Evolutionary conservation across 2,329 filamentous ascomycete species (phyloP).

Genomic region (Clonostachys byssicola): DNA sequence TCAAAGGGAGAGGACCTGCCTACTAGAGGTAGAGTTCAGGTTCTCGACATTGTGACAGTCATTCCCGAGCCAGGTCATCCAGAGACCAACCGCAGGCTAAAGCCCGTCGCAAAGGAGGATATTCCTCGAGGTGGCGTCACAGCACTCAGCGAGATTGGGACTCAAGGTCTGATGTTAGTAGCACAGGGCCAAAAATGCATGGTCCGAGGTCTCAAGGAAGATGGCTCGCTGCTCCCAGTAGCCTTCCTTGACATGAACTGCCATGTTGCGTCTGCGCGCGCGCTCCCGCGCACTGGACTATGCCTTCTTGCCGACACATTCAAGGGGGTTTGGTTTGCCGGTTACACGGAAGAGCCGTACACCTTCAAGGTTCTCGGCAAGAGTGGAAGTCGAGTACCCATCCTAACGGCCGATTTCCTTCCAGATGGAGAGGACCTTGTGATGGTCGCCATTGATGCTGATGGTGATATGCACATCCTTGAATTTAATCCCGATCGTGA

Average conservation of each 20-base stretch:
- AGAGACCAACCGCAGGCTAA: constrained; percentile 81
- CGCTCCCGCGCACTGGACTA: constrained; percentile 77
- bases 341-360: constrained; percentile 95
- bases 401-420: constrained; percentile 80
- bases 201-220: constrained; percentile 93
- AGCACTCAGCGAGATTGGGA: constrained; percentile 77
- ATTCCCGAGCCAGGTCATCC: constrained; percentile 83
- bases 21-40: constrained; percentile 78
- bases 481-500: constrained; percentile 93
- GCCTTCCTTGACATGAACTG: constrained; percentile 98
- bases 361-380: constrained; percentile 93
- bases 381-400: constrained; percentile 71
- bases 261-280: constrained; percentile 82
- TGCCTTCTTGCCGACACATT: constrained; percentile 85
- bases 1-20: constrained; percentile 88
- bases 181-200: constrained; percentile 97
- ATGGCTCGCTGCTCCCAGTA: constrained; percentile 85
- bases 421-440: constrained; percentile 80
- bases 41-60: constrained; percentile 88
- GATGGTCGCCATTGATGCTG: constrained; percentile 77
- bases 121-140: constrained; percentile 91
- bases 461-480: constrained; percentile 82
- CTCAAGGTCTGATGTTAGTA: constrained; percentile 81
- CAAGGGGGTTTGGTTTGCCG: constrained; percentile 94
- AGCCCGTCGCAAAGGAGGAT: constrained; percentile 83